phyloP scores from a whole-genome alignment of 306 rosid species.

The Luffa aegyptiaca region DNA sequence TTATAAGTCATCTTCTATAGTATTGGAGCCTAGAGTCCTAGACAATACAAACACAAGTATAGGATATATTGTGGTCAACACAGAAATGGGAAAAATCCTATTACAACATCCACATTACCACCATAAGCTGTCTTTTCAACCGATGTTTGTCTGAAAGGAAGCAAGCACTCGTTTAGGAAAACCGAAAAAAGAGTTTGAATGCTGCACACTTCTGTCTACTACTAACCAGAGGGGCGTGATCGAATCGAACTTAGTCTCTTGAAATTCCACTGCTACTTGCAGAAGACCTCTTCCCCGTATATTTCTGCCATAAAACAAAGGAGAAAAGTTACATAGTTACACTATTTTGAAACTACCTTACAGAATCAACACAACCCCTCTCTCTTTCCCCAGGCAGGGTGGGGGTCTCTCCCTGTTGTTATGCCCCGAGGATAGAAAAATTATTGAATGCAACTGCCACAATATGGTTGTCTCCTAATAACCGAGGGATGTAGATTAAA shows the following conservation, averaged over 20 bases:
- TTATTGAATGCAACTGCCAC: too few species aligned
- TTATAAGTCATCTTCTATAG: neutral
- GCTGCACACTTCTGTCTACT: conserved; percentile 19
- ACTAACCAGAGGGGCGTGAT: conserved; percentile 5
- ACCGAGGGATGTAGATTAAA: too few species aligned
- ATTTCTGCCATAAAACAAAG: conserved; percentile 31
- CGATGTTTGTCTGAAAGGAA: neutral
- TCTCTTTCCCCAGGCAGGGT: neutral
- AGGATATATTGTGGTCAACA: neutral
- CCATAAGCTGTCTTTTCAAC: neutral
- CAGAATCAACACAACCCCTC: neutral
- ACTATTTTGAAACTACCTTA: neutral
- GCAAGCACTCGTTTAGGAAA: conserved; percentile 13
- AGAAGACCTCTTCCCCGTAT: conserved; percentile 32
- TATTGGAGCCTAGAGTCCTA: neutral
- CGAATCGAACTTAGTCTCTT: conserved; percentile 18
- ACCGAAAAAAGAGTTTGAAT: conserved; percentile 13
- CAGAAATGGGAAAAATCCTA: neutral
- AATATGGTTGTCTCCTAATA: too few species aligned
- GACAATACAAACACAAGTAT: neutral
- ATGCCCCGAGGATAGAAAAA: too few species aligned
- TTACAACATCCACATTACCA: neutral
- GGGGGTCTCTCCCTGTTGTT: too few species aligned
- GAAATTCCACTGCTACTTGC: conserved; percentile 26
- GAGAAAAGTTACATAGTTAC: conserved; percentile 7